A percentile compares a stretch with the other conserved stretches of the same genome.
These are phyloP conservation scores for Xylaria sp. DNA, from an alignment of 2,329 filamentous ascomycete genomes.

Conservation along the genomic window DNA sequence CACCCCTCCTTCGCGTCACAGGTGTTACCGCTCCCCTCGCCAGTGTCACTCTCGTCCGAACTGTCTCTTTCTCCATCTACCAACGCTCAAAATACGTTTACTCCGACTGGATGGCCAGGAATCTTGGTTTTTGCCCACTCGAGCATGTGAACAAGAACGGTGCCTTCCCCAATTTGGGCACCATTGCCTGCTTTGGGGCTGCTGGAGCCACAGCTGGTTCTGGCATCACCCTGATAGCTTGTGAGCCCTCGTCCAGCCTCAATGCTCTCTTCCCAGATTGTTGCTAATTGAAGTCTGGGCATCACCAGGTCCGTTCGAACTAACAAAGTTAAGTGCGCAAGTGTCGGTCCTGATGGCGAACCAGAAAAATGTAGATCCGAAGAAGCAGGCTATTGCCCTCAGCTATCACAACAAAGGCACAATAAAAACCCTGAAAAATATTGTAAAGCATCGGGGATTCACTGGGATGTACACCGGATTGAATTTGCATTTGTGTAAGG, in stretches of 20 bases:
- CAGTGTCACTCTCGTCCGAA: constrained; percentile 80
- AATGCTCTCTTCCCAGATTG: neutral
- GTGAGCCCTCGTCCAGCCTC: constrained; percentile 55
- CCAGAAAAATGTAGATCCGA: constrained; percentile 59
- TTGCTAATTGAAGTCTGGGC: constrained; percentile 31
- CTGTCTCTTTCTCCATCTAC: constrained; percentile 83
- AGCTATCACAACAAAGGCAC: constrained; percentile 85
- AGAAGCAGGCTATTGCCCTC: constrained; percentile 69
- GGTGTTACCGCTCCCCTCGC: constrained; percentile 83
- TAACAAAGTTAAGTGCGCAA: constrained; percentile 90
- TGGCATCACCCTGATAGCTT: constrained; percentile 82
- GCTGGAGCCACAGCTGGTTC: constrained; percentile 84
- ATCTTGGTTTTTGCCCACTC: constrained; percentile 76
- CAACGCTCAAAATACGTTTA: constrained; percentile 79
- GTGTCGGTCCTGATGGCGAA: constrained; percentile 81
- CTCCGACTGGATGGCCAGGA: constrained; percentile 75
- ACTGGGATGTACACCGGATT: constrained; percentile 84
- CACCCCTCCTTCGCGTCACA: constrained; percentile 47
- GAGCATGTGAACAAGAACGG: constrained; percentile 76
- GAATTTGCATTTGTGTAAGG: constrained; percentile 78
- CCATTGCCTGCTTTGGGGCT: constrained; percentile 79
- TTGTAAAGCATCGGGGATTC: constrained; percentile 78
- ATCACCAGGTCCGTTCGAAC: constrained; percentile 78
- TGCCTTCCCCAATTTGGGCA: constrained; percentile 77
- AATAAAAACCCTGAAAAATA: constrained; percentile 78